Base-by-base conservation (phyloP, 169 alveolate species). In the Cryptosporidium viatorum region DNA sequence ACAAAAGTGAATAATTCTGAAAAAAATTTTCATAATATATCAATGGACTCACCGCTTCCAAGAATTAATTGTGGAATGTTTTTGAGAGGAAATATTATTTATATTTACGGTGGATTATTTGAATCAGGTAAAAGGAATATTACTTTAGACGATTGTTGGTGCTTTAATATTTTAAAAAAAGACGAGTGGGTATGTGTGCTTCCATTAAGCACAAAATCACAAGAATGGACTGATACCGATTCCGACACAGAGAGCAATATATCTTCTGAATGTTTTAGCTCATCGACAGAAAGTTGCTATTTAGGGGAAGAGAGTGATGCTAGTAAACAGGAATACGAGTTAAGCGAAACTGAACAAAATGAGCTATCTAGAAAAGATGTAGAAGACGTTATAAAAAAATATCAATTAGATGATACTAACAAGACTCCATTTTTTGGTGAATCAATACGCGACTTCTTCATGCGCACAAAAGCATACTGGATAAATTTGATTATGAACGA, bases 111-210 rank as follows among this genome's bases (percentile, higher is more conserved):
- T 55, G 96, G 96, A 23, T 48, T 93, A 84, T 84, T 92, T 92
- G 96, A 94, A 85, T 74, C 91, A 23, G 94, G 93, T 58, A 91
- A 85, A 67, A 92, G 84, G 65, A 94, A 86, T 51, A 84, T 94
- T 52, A 94, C 94, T 51, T 84, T 94, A 26, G 94, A 91, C 68
- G 96, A 94, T 80, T 92, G 94, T 73, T 94, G 96, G 96, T 91
- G 91, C 35, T 91, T 93, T 60, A 86, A 93, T 74, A 59, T 80
- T 16, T 91, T 92, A 23, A 94, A 91, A 80, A 93, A 93, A 33
- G 89, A 93, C 92, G 89, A 65, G 16, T 94, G 96, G 96, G 86
- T 70, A 50, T 91, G 94, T 45, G 86, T 93, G 60, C 84, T 93
- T 52, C 92, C 73, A n/a, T 43, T 31, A 29, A 80, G 80, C 10